Conservation (phyloP, 495 filamentous ascomycete genomes). For the Haplographium delicatum region DNA sequence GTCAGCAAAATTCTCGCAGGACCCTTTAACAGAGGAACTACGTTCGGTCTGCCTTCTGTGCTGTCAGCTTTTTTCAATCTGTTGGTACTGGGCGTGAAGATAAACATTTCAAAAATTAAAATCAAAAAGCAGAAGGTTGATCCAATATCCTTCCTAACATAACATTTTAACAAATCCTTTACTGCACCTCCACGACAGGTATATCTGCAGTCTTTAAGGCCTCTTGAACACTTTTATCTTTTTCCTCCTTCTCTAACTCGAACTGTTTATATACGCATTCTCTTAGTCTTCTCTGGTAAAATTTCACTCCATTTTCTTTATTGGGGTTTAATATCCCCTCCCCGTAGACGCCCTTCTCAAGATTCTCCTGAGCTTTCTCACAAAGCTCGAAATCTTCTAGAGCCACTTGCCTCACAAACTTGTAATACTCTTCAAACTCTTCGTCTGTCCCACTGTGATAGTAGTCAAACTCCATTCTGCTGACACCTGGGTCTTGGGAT, state of each 20-base stretch:
- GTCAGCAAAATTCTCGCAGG: too few species aligned
- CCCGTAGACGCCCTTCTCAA: conserved; percentile 49
- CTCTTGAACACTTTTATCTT: too few species aligned
- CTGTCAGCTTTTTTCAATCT: too few species aligned
- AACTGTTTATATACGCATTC: conserved; percentile 48
- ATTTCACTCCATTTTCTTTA: conserved; percentile 53
- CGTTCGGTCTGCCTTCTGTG: too few species aligned
- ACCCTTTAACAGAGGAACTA: too few species aligned
- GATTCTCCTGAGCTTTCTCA: conserved; percentile 52
- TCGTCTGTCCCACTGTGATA: conserved; percentile 49
- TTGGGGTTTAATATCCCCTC: conserved; percentile 55
- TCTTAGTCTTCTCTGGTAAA: conserved; percentile 52
- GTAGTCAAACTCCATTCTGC: conserved; percentile 61
- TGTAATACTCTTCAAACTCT: conserved; percentile 53
- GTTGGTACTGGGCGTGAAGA: too few species aligned
- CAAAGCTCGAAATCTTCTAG: conserved; percentile 57
- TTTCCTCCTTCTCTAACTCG: conserved; percentile 30
- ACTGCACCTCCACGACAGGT: too few species aligned
- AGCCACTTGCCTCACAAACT: conserved; percentile 55
- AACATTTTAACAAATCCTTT: too few species aligned
- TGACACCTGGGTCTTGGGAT: conserved; percentile 44
- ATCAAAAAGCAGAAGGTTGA: too few species aligned
- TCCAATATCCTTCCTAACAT: too few species aligned
- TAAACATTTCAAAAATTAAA: too few species aligned
- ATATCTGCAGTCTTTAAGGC: too few species aligned